Conservation (phyloP, 805 yeast species). For the Candida alai region DNA sequence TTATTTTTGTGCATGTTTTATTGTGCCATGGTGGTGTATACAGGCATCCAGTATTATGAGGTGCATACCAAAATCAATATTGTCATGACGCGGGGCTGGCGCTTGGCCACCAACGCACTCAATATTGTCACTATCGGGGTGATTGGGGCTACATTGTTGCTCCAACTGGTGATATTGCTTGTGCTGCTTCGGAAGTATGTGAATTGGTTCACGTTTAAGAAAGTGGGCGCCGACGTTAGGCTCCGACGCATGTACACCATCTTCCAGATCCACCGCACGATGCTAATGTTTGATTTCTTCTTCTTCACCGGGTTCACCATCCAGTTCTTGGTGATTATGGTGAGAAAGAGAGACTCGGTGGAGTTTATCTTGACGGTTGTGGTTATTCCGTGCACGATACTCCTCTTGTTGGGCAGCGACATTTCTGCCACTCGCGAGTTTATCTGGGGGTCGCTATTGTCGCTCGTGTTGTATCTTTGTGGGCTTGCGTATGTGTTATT, state of each 20-base stretch:
- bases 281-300: constrained; percentile 28
- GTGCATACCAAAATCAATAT: constrained; percentile 21
- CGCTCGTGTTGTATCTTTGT: constrained; percentile 29
- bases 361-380: constrained; percentile 46
- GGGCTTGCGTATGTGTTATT: constrained; percentile 46
- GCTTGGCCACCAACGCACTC: constrained; percentile 30
- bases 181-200: constrained; percentile 35
- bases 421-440: constrained; percentile 34
- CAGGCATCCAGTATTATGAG: constrained; percentile 45
- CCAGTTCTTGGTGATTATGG: constrained; percentile 46
- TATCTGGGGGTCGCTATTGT: constrained; percentile 18
- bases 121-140: constrained; percentile 43
- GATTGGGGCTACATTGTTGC: constrained; percentile 31
- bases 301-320: constrained; percentile 49
- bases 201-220: constrained; percentile 46
- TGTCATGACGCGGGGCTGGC: constrained; percentile 21
- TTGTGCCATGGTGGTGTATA: constrained; percentile 41
- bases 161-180: constrained; percentile 25
- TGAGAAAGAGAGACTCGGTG: constrained; percentile 28
- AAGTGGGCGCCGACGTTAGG: constrained; percentile 44
- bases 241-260: constrained; percentile 33
- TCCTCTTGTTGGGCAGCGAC: constrained; percentile 34
- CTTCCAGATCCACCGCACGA: constrained; percentile 37
- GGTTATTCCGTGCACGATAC: constrained; percentile 42
- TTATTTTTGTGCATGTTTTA: constrained; percentile 37